Percentiles rank a stretch among this genome's conserved stretches.
phyloP scores from a whole-genome alignment of 345 rosid genomes.

The Bruguiera sexangula region DNA sequence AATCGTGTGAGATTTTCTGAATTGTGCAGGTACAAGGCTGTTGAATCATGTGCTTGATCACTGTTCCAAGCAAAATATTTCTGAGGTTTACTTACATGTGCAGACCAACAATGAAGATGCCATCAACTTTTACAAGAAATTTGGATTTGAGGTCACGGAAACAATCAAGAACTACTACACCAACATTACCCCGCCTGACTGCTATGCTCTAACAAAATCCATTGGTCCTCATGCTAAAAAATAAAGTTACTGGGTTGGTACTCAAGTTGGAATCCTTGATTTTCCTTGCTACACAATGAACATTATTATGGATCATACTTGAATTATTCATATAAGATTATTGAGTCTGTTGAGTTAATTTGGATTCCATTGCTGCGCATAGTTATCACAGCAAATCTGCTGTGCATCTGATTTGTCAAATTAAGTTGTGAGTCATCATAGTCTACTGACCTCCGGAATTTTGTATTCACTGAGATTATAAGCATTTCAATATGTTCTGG shows the following conservation, averaged over 20 bases:
- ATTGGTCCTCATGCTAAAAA: slow-evolving; percentile 52
- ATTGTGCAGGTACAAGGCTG: slow-evolving; percentile 70
- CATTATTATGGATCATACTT: slow-evolving; percentile 9
- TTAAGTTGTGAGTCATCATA: not conserved
- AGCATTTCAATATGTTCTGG: not conserved
- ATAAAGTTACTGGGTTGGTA: slow-evolving; percentile 24
- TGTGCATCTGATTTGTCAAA: not conserved
- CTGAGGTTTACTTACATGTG: slow-evolving; percentile 91
- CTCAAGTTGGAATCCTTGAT: not conserved
- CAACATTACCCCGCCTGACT: slow-evolving; percentile 81
- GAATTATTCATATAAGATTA: slow-evolving; percentile 15
- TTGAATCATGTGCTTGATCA: slow-evolving; percentile 85
- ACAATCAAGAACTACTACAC: slow-evolving; percentile 81
- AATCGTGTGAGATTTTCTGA: slow-evolving; percentile 5
- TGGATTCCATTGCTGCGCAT: slow-evolving; percentile 18
- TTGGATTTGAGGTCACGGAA: slow-evolving; percentile 79
- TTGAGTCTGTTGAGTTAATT: slow-evolving; percentile 2
- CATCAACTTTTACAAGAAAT: slow-evolving; percentile 91
- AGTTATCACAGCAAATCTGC: slow-evolving; percentile 6
- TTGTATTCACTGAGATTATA: not conserved
- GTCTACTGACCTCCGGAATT: not conserved
- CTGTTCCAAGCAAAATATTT: slow-evolving; percentile 61
- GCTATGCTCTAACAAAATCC: slow-evolving; percentile 70
- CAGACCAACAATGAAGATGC: slow-evolving; percentile 97
- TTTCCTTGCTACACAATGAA: slow-evolving; percentile 8